Evolutionary conservation across 805 yeast genomes (phyloP), one percentile per base, ranked within the genome.

Genomic region (Metschnikowia lachancei): DNA sequence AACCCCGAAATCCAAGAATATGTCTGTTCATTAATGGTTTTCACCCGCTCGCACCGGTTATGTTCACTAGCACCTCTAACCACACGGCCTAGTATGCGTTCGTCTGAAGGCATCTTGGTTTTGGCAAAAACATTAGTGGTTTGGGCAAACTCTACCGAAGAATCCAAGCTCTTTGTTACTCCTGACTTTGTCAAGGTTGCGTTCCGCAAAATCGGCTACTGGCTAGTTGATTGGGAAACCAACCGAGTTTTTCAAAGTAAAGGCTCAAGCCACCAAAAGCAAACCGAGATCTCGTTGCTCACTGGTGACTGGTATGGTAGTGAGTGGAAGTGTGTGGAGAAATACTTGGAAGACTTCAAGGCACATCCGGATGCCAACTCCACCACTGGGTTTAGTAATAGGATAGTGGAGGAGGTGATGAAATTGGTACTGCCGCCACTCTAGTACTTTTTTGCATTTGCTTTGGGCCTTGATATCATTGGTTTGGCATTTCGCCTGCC

Each of bases 301-400:
- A 62, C 70, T 1, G 77, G 74, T 2, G 75, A 68, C 45, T 72
- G 76, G 76, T 69, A 66, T 43, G 77, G 74, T 3, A 63, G 74
- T 35, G 75, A 70, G 33, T 69, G 70, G 66, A 46, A 52, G 5
- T 60, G 58, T 38, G 73, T 64, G 7, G 54, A 60, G 45, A 49
- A 54, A 36, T 72, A 63, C 48, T 38, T 72, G 35, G 47, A 54
- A 14, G 47, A 50, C 31, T 53, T 57, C 33, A 47, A 47, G 26
- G 53, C 65, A 8, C 40, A 36, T 24, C 14, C 36, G 14, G 69
- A 65, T 41, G 45, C 39, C 11, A 29, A 48, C 16, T 55, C 65
- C n/a, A 64, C 69, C 11, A 64, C 67, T 1, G 74, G 74, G 2
- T 63, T 47, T 45, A 57, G 66, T 13, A 72, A 72, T 46, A 43